These are phyloP conservation scores for Fusarium mangiferae DNA, from an alignment of 2,329 filamentous ascomycete species.

Conservation along the genomic window DNA sequence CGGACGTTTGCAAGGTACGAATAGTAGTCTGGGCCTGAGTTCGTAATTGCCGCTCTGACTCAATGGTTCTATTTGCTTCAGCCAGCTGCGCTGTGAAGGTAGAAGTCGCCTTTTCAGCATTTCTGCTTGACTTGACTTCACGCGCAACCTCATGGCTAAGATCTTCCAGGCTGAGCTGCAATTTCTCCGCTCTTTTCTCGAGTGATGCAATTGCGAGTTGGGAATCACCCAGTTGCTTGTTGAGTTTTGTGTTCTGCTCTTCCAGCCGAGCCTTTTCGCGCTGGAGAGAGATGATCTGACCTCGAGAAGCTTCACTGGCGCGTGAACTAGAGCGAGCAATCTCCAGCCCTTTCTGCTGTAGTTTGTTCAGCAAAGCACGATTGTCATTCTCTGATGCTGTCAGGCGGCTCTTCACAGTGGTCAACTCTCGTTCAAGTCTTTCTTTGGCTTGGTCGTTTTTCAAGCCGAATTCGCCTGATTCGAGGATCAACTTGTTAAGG, in stretches of 20 bases:
- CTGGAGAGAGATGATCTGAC: slow-evolving; percentile 79
- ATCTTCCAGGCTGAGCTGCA: slow-evolving; percentile 88
- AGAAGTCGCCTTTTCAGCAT: slow-evolving; percentile 88
- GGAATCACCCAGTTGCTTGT: slow-evolving; percentile 85
- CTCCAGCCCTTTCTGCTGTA: slow-evolving; percentile 96
- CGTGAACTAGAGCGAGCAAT: slow-evolving; percentile 90
- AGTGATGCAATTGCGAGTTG: slow-evolving; percentile 84
- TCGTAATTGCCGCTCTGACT: slow-evolving; percentile 88
- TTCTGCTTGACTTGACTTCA: slow-evolving; percentile 89
- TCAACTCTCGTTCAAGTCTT: slow-evolving; percentile 87
- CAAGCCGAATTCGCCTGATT: slow-evolving; percentile 88
- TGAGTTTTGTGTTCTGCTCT: slow-evolving; percentile 82
- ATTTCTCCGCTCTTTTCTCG: slow-evolving; percentile 94
- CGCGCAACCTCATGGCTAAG: slow-evolving; percentile 90
- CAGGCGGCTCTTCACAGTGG: slow-evolving; percentile 89
- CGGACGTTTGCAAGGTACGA: slow-evolving; percentile 79
- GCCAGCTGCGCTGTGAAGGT: slow-evolving; percentile 84
- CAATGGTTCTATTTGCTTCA: slow-evolving; percentile 88
- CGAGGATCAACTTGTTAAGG: slow-evolving; percentile 85
- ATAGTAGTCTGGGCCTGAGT: slow-evolving; percentile 87
- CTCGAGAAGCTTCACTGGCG: slow-evolving; percentile 83
- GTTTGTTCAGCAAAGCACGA: slow-evolving; percentile 91
- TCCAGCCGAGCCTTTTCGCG: slow-evolving; percentile 85
- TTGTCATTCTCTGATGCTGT: slow-evolving; percentile 97
- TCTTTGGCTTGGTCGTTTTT: slow-evolving; percentile 96